These are phyloP conservation scores for Passiflora organensis DNA, from an alignment of 345 rosid genomes.

Conservation along the genomic window DNA sequence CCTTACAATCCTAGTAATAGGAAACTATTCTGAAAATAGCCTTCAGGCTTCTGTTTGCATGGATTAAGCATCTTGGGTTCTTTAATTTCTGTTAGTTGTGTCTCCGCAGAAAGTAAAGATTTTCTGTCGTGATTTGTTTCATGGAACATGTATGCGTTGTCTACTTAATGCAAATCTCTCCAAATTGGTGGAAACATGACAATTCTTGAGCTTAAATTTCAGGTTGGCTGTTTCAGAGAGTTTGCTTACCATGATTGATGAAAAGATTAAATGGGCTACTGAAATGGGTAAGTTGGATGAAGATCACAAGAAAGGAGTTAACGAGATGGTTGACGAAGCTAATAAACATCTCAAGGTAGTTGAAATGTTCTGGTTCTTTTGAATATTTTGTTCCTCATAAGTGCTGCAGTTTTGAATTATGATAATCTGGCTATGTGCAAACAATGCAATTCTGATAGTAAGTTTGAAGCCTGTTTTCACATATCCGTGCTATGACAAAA, in stretches of 20 bases:
- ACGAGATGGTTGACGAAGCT: constrained; percentile 3
- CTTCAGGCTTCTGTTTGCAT: too few relatives aligned
- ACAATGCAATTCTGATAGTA: background rate
- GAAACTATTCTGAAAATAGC: too few relatives aligned
- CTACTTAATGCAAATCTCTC: too few relatives aligned
- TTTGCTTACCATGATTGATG: constrained; percentile 15
- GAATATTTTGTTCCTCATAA: background rate
- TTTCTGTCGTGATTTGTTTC: too few relatives aligned
- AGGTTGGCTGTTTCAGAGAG: constrained; percentile 19
- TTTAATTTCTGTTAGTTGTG: too few relatives aligned
- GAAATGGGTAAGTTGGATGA: constrained; percentile 2
- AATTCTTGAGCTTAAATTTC: background rate
- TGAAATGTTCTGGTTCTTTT: background rate
- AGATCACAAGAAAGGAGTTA: constrained; percentile 9
- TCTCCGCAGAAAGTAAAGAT: too few relatives aligned
- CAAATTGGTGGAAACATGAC: background rate
- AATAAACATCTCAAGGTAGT: constrained; percentile 1
- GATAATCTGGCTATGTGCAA: background rate
- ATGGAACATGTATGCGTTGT: too few relatives aligned
- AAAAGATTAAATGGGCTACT: constrained; percentile 18
- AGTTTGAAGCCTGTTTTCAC: too few relatives aligned
- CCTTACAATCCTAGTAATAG: background rate
- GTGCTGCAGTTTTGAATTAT: background rate
- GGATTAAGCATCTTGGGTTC: too few relatives aligned
- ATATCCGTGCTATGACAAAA: too few relatives aligned